phyloP scores from a whole-genome alignment of 164 flowering plant species.

The Echeveria elegans region DNA sequence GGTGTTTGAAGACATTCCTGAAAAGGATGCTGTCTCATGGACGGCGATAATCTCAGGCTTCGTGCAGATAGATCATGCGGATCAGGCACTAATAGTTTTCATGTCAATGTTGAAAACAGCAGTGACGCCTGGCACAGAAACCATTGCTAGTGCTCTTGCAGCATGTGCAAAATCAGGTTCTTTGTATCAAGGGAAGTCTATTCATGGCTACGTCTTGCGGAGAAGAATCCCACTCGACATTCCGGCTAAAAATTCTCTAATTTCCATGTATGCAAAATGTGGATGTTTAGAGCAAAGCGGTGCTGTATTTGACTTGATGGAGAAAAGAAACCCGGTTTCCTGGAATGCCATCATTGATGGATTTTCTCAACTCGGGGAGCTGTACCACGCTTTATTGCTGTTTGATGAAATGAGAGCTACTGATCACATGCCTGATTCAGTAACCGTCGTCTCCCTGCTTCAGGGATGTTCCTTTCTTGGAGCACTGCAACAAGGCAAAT shows the following conservation, averaged over 20 bases:
- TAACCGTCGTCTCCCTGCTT: constrained; percentile 66
- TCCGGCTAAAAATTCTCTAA: constrained; percentile 57
- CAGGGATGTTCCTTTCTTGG: constrained; percentile 75
- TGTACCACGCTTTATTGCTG: constrained; percentile 35
- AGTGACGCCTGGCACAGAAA: constrained; percentile 39
- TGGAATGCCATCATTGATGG: constrained; percentile 78
- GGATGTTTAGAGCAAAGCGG: constrained; percentile 37
- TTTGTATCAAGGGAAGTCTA: constrained; percentile 35
- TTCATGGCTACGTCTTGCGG: constrained; percentile 59
- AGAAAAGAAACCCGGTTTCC: constrained; percentile 51
- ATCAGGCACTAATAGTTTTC: constrained; percentile 44
- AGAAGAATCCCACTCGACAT: constrained; percentile 34
- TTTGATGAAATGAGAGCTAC: constrained; percentile 50
- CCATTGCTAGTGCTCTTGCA: constrained; percentile 61
- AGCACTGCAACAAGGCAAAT: constrained; percentile 64
- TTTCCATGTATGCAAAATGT: constrained; percentile 76
- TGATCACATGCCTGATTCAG: constrained; percentile 39
- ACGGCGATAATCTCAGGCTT: constrained; percentile 75
- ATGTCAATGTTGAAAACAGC: constrained; percentile 38
- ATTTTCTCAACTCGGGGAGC: constrained; percentile 47
- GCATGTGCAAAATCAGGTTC: constrained; percentile 66
- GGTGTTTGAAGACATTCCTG: constrained; percentile 27
- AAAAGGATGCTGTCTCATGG: constrained; percentile 60
- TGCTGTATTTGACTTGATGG: constrained; percentile 47
- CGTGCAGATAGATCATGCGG: constrained; percentile 49